These are phyloP conservation scores for Aspergillus versicolor DNA, from an alignment of 2,329 filamentous ascomycete genomes.

Conservation along the genomic window DNA sequence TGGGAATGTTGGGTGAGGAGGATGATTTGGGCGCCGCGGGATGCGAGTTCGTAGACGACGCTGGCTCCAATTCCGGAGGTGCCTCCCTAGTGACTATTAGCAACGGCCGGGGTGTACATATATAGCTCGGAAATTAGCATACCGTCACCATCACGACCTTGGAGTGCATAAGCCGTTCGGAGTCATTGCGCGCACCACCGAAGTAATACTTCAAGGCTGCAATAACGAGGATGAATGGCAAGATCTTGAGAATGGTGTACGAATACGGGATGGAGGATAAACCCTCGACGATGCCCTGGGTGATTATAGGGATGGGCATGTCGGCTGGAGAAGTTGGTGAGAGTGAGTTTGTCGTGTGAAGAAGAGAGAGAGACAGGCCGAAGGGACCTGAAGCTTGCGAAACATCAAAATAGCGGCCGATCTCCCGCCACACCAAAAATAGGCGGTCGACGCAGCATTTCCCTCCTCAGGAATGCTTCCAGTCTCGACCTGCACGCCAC, in stretches of 20 bases:
- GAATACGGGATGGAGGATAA: conserved; percentile 54
- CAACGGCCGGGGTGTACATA: background rate
- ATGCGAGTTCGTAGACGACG: conserved; percentile 71
- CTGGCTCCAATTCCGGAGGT: conserved; percentile 88
- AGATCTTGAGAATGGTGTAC: conserved; percentile 52
- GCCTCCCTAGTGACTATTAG: conserved; percentile 60
- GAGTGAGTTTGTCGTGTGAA: background rate
- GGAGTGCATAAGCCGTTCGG: conserved; percentile 84
- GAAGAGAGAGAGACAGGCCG: background rate
- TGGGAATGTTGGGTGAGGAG: conserved; percentile 81
- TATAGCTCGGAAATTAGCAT: conserved; percentile 24
- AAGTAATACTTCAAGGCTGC: conserved; percentile 71
- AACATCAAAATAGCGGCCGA: conserved; percentile 19
- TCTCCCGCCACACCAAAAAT: conserved; percentile 21
- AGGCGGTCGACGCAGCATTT: background rate
- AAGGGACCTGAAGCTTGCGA: background rate
- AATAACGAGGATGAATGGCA: conserved; percentile 53
- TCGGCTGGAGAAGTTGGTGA: conserved; percentile 4
- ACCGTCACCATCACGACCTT: conserved; percentile 92
- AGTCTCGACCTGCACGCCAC: background rate
- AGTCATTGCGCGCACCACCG: conserved; percentile 69
- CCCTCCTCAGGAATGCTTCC: background rate
- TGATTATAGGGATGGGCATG: conserved; percentile 64
- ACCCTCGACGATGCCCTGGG: conserved; percentile 55
- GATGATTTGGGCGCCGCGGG: conserved; percentile 83